Conservation (phyloP, 768 basidiomycete genomes). For the Hypholoma sublateritium region DNA sequence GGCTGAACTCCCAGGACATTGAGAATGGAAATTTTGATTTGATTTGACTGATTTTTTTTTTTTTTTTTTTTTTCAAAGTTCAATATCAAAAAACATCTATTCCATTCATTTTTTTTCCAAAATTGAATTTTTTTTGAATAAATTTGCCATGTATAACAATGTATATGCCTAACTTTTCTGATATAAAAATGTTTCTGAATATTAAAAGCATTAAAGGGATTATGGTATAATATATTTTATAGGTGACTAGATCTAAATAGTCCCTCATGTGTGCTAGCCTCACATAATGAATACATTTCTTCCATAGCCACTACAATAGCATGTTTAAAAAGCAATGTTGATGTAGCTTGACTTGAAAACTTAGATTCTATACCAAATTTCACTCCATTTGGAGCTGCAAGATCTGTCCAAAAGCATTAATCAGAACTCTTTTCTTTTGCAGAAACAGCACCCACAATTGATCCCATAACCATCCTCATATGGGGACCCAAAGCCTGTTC, state of each 20-base stretch:
- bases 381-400: constrained; percentile 73
- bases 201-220: not conserved
- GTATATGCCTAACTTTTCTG: not conserved
- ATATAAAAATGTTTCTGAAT: not conserved
- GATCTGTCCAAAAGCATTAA: constrained; percentile 47
- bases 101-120: too few species aligned
- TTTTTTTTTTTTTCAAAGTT: not conserved
- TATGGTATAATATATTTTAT: not conserved
- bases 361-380: constrained; percentile 97
- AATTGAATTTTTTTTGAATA: too few species aligned
- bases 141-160: too few species aligned
- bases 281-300: constrained; percentile 67
- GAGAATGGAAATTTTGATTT: constrained; percentile 28
- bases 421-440: not conserved
- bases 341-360: constrained; percentile 63
- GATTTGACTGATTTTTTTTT: not conserved
- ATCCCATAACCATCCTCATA: constrained; percentile 92
- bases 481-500: constrained; percentile 86
- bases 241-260: not conserved
- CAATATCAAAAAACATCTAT: not conserved
- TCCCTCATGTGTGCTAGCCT: constrained; percentile 2
- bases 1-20: constrained; percentile 39
- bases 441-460: constrained; percentile 64
- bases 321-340: constrained; percentile 65
- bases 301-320: constrained; percentile 60